phyloP scores from a whole-genome alignment of 345 rosid species.

The Syzygium aromaticum region DNA sequence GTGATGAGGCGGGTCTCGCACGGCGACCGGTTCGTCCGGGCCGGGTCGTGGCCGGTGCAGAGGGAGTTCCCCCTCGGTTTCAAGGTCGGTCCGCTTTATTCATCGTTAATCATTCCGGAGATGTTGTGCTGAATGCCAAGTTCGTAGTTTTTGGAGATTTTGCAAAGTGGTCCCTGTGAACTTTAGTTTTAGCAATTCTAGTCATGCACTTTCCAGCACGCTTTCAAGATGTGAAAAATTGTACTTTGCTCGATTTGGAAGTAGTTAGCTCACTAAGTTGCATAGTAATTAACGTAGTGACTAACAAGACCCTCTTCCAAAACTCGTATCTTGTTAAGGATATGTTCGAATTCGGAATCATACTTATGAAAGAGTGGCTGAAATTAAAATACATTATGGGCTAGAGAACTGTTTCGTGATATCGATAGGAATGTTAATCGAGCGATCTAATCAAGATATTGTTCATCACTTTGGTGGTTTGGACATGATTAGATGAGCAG shows the following conservation, averaged over 20 bases:
- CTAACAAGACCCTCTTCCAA: background rate
- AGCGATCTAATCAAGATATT: background rate
- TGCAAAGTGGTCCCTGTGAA: background rate
- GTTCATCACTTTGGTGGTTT: background rate
- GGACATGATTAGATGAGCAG: background rate
- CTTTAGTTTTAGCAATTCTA: background rate
- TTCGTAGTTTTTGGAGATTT: background rate
- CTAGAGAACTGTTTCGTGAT: background rate
- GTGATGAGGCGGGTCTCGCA: slow-evolving; percentile 26
- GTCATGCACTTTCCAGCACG: background rate
- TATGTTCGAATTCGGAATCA: background rate
- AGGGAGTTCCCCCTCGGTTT: slow-evolving; percentile 10
- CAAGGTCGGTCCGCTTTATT: slow-evolving; percentile 19
- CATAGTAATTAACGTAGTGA: background rate
- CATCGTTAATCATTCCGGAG: background rate
- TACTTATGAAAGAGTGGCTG: background rate
- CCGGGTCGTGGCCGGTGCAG: slow-evolving; percentile 14
- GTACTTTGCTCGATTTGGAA: background rate
- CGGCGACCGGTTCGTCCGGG: slow-evolving; percentile 19
- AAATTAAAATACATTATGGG: background rate
- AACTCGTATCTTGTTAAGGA: background rate
- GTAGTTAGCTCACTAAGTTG: background rate
- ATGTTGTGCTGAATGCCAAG: background rate
- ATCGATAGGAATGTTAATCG: background rate
- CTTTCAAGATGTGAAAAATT: background rate